Evolutionary conservation across 352 stramenopile genomes (phyloP), one percentile per base, ranked within the genome.

Genomic region (Pythium dissotocum): DNA sequence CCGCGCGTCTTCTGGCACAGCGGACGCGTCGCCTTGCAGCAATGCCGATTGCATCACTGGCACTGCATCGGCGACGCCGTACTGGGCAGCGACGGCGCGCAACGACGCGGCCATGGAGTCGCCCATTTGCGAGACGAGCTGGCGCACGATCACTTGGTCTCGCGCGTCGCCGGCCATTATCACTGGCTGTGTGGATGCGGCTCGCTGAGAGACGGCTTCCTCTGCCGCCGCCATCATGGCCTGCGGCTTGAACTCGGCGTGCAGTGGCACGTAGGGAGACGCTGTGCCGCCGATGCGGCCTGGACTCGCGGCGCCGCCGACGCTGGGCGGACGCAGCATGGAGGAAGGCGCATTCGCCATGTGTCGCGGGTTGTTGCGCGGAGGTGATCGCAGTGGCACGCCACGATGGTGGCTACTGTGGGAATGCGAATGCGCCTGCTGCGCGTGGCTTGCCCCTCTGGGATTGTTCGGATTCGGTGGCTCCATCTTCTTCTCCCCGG

Each of bases 81-180:
- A 76, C 33, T 71, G 69, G n/a, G 67, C 54, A 2, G 69, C 69
- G 9, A 76, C 60, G 18, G 60, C 53, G 6, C 35, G 49, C 48
- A 76, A 16, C 44, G 69, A 66, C 12, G 59, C 63, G 0, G 60
- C 3, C 58, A 76, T 57, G 0, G 69, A 58, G 7, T 67, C 69
- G 51, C 69, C 48, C 13, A 76, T 32, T 28, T 76, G 63, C 36
- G 21, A 4, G 4, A 76, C 56, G 32, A 76, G 38, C 30, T 67
- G 63, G 26, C 63, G 58, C 26, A 63, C 59, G 14, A 69, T 24
- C 24, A 14, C 63, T n/a, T 54, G 40, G 30, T 52, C 32, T 44
- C 13, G 21, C 3, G 56, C 36, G 56, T 56, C 63, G 13, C 46
- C 21, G 7, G 28, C 40, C 7, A 51, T 26, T 40, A 30, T 30